Evolutionary conservation across 192 early-diverging fungal genomes (phyloP), one percentile per base, ranked within the genome.

Genomic region (Coemansia sp.): DNA sequence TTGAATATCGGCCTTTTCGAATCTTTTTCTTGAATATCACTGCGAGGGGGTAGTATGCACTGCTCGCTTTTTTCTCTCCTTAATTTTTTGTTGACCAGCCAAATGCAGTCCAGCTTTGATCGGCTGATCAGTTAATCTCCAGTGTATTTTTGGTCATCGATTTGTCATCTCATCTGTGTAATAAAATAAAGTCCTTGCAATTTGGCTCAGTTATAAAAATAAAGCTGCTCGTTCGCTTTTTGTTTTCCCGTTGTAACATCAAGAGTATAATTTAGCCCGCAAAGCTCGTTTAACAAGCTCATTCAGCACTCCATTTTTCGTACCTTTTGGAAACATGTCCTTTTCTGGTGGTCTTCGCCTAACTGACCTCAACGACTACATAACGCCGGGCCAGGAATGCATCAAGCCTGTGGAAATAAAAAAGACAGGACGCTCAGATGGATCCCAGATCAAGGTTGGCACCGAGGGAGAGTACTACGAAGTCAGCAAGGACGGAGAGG

Each of bases 301-400:
- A 36, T 6, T 6, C 34, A 36, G 34, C 8, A 36, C 8, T 36
- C 5, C 12, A 25, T 54, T 10, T 25, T 4, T 20, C 25, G 2
- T 54, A 29, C 16, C 8, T 18, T 42, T 36, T 40, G 22, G 20
- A 49, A 68, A 50, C 52, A 92, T 92, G 90, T 76, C 89, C 31
- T 98, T 98, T 82, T 96, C 94, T 2, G 86, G 88, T 48, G 94
- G 92, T 31, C 84, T 96, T 51, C 83, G 88, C 48, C 83, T 99
- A 10, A 93, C 94, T 2, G 96, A 97, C 83, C 88, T 99, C 42
- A 94, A 99, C 71, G 97, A 99, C 84, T 99, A 90, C 63, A 97
- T 99, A 68, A 86, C 91, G 20, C 96, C 97, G 6, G 96, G 94
- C 34, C 95, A 97, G 73, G 95, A 92, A 52, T 99, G 97, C 84